Conservation (phyloP, 2,329 filamentous ascomycete genomes). For the Esteya vermicola region DNA sequence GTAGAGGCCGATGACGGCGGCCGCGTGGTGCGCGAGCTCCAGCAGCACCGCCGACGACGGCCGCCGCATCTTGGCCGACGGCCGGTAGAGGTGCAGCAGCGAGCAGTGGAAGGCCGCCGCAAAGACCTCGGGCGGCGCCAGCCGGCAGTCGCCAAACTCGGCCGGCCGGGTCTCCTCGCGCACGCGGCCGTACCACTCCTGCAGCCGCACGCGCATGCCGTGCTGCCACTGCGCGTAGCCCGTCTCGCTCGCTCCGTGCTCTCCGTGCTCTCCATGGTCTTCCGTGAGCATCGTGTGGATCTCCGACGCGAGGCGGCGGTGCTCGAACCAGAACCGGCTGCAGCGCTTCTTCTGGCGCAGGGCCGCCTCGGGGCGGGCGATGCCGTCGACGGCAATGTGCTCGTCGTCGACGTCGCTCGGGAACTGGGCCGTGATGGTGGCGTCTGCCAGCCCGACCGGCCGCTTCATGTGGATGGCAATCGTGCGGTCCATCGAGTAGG, state of each 20-base stretch:
- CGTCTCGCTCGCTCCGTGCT: no score
- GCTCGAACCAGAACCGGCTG: no score
- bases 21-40: not conserved
- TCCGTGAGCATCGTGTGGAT: no score
- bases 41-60: not conserved
- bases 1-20: slow-evolving; percentile 3
- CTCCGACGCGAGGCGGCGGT: no score
- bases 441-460: slow-evolving; percentile 4
- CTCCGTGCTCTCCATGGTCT: no score
- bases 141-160: no score
- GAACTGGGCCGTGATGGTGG: slow-evolving; percentile 1
- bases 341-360: no score
- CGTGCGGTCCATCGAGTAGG: slow-evolving; percentile 6
- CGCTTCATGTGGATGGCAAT: not conserved
- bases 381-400: not conserved
- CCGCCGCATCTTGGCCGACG: slow-evolving; percentile 2
- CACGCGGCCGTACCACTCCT: no score
- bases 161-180: no score
- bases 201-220: no score
- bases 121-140: not conserved
- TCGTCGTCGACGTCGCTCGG: not conserved
- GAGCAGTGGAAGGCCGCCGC: slow-evolving; percentile 1
- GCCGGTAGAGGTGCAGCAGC: slow-evolving; percentile 4
- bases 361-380: no score
- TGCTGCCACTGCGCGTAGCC: no score